Evolutionary conservation across 2,329 filamentous ascomycete species (phyloP).

Genomic region (Colletotrichum liriopes): DNA sequence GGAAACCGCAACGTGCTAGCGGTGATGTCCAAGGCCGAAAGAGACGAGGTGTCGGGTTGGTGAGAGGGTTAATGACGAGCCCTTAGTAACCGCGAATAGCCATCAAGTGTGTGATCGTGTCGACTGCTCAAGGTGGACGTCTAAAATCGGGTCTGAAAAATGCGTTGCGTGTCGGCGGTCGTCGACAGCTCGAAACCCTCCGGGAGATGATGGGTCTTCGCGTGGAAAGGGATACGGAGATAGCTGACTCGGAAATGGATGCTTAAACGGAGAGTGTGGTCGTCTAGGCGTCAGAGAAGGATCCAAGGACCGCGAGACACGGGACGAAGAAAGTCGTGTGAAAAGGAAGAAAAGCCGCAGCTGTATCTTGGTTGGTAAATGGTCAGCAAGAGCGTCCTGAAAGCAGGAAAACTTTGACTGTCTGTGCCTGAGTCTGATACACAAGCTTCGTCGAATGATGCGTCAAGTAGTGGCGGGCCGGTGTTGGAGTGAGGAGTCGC

Average conservation of each 20-base stretch:
- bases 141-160: background rate
- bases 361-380: constrained; percentile 15
- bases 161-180: background rate
- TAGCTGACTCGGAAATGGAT: constrained; percentile 34
- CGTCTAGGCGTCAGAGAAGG: constrained; percentile 22
- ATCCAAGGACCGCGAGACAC: constrained; percentile 26
- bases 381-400: constrained; percentile 28
- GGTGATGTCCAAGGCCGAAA: constrained; percentile 16
- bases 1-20: constrained; percentile 1
- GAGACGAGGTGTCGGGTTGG: constrained; percentile 12
- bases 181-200: background rate
- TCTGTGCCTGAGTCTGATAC: constrained; percentile 44
- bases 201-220: constrained; percentile 11
- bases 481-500: constrained; percentile 17
- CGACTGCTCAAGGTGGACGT: background rate
- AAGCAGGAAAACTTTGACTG: constrained; percentile 38
- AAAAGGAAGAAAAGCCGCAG: constrained; percentile 26
- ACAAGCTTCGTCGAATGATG: constrained; percentile 41
- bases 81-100: constrained; percentile 38
- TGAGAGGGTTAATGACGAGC: constrained; percentile 25
- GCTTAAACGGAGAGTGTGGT: constrained; percentile 11
- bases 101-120: constrained; percentile 31
- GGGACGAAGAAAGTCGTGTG: constrained; percentile 36
- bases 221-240: constrained; percentile 5
- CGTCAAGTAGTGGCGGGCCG: constrained; percentile 39